A percentile compares a stretch with the other conserved stretches of the same genome.
These are phyloP conservation scores for Daldinia grandis DNA, from an alignment of 495 filamentous ascomycete species.

Conservation along the genomic window DNA sequence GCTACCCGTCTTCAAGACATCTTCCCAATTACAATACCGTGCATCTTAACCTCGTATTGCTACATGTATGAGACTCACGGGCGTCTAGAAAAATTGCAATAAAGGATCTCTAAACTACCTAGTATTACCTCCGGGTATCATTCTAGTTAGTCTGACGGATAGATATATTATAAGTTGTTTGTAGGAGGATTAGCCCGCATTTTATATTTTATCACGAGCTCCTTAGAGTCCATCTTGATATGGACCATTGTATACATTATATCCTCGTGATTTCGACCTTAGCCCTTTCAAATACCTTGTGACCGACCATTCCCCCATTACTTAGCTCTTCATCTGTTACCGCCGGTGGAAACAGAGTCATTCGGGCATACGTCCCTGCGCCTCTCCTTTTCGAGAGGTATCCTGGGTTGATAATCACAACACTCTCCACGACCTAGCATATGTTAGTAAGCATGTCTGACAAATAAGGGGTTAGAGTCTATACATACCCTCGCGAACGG, in stretches of 20 bases:
- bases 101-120: neutral
- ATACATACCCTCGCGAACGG: constrained; percentile 83
- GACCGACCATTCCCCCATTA: constrained; percentile 65
- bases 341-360: constrained; percentile 72
- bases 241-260: constrained; percentile 44
- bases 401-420: constrained; percentile 87
- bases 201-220: neutral
- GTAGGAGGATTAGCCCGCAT: neutral
- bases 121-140: neutral
- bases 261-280: constrained; percentile 86
- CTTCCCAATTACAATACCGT: neutral
- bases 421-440: constrained; percentile 79
- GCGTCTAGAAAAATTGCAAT: neutral
- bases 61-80: neutral
- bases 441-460: constrained; percentile 23
- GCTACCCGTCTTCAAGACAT: neutral
- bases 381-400: constrained; percentile 82
- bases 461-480: neutral
- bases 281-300: constrained; percentile 82
- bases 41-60: neutral
- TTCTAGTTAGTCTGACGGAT: neutral
- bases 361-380: constrained; percentile 80
- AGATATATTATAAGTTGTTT: neutral
- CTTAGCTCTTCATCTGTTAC: constrained; percentile 65
- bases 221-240: neutral